These are phyloP conservation scores for Nakaseomyces uthaithaninus DNA, from an alignment of 1,139 yeast species.

Conservation along the genomic window DNA sequence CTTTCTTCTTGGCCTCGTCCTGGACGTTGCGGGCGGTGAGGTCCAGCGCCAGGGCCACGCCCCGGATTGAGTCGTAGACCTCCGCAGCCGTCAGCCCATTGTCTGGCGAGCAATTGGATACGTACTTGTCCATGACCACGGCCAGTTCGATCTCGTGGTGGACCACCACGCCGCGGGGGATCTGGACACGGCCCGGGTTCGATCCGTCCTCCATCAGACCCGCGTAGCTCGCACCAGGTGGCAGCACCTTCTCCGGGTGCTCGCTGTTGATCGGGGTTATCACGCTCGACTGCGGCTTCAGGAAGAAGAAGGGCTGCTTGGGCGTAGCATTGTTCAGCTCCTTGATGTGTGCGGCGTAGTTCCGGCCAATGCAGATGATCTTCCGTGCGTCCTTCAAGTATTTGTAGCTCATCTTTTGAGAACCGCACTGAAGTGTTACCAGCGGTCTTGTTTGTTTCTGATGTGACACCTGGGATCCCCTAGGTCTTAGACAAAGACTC, in stretches of 20 bases:
- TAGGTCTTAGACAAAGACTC: background rate
- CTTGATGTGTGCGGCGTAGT: conserved; percentile 88
- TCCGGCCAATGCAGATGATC: conserved; percentile 90
- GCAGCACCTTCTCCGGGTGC: conserved; percentile 8
- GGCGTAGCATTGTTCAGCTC: conserved; percentile 81
- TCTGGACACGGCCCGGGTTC: conserved; percentile 60
- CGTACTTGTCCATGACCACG: conserved; percentile 53
- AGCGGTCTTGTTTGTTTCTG: too few species aligned
- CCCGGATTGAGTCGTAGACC: conserved; percentile 68
- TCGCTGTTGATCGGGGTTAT: conserved; percentile 32
- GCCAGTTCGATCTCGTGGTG: conserved; percentile 96
- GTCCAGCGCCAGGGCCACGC: conserved; percentile 85
- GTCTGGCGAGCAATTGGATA: conserved; percentile 51
- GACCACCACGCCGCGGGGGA: conserved; percentile 72
- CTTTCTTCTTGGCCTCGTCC: conserved; percentile 87
- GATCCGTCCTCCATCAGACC: conserved; percentile 27
- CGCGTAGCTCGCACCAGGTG: conserved; percentile 16
- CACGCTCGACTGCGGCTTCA: conserved; percentile 72
- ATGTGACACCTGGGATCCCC: background rate
- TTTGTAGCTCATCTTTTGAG: conserved; percentile 36
- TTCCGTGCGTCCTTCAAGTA: conserved; percentile 65
- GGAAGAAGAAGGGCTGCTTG: conserved; percentile 77
- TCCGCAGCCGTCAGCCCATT: conserved; percentile 50
- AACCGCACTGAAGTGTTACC: too few species aligned
- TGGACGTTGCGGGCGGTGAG: conserved; percentile 95